Percentiles rank a stretch among this genome's conserved stretches.
These are phyloP conservation scores for Lentinus polychrous DNA, from an alignment of 1,284 basidiomycete genomes.

Conservation along the genomic window DNA sequence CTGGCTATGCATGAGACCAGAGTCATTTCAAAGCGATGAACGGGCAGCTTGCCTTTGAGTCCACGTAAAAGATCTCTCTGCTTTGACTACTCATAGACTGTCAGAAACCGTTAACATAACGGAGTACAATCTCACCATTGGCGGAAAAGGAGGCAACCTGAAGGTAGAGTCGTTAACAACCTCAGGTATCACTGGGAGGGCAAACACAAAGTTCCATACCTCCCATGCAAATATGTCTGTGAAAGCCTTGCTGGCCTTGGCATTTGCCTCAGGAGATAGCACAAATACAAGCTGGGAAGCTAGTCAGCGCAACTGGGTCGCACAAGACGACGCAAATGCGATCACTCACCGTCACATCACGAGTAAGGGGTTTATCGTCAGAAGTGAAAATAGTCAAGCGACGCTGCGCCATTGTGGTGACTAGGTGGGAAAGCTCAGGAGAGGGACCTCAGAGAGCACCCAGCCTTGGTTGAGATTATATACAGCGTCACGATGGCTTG, in stretches of 20 bases:
- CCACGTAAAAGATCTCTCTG: neutral
- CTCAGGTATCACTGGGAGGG: neutral
- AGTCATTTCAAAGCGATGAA: neutral
- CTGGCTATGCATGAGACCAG: neutral
- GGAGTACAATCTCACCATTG: neutral
- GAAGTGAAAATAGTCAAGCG: neutral
- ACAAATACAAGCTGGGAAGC: neutral
- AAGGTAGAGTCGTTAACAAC: neutral
- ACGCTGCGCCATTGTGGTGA: neutral
- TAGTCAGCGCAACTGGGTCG: too few relatives aligned
- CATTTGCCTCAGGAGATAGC: neutral
- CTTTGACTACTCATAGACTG: neutral
- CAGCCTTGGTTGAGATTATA: too few relatives aligned
- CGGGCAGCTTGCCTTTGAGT: neutral
- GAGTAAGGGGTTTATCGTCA: neutral
- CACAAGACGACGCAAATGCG: neutral
- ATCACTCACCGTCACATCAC: neutral
- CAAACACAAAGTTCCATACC: neutral
- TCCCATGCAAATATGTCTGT: conserved; percentile 1
- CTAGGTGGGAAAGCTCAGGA: too few relatives aligned
- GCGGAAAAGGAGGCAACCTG: conserved; percentile 1
- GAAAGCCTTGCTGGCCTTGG: neutral
- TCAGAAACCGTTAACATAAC: too few relatives aligned
- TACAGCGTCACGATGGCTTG: too few relatives aligned
- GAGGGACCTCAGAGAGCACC: too few relatives aligned